These are phyloP conservation scores for Hortiboletus campestris DNA, from an alignment of 768 basidiomycete genomes.

Conservation along the genomic window DNA sequence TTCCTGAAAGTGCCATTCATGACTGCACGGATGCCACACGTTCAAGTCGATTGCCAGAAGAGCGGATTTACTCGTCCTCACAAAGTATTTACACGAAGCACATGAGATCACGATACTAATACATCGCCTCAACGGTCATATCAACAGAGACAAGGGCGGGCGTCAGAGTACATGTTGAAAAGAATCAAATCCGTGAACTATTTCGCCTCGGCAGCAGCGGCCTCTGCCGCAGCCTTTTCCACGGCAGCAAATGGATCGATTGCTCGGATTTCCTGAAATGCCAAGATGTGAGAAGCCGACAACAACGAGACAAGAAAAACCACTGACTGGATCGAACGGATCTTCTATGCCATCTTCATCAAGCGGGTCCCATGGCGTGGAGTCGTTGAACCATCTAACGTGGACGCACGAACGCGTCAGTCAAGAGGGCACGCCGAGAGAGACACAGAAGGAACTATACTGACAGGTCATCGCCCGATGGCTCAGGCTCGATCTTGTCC, in stretches of 20 bases:
- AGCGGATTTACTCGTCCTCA: background rate
- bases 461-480: constrained; percentile 18
- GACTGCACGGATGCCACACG: too few relatives aligned
- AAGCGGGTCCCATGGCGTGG: constrained; percentile 27
- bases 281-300: background rate
- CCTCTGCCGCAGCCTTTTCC: background rate
- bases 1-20: too few relatives aligned
- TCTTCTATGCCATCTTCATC: constrained; percentile 27
- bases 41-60: background rate
- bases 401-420: background rate
- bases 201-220: background rate
- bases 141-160: background rate
- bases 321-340: constrained; percentile 15
- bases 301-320: background rate
- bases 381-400: constrained; percentile 18
- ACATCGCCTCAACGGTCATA: background rate
- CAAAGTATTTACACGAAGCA: background rate
- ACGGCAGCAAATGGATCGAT: constrained; percentile 18
- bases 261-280: background rate
- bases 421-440: background rate
- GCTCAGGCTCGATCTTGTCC: constrained; percentile 8
- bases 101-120: background rate
- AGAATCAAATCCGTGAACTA: background rate
- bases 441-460: background rate
- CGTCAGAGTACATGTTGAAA: background rate